Conservation (phyloP, 148 eudicot species). For the Selenicereus undatus region DNA sequence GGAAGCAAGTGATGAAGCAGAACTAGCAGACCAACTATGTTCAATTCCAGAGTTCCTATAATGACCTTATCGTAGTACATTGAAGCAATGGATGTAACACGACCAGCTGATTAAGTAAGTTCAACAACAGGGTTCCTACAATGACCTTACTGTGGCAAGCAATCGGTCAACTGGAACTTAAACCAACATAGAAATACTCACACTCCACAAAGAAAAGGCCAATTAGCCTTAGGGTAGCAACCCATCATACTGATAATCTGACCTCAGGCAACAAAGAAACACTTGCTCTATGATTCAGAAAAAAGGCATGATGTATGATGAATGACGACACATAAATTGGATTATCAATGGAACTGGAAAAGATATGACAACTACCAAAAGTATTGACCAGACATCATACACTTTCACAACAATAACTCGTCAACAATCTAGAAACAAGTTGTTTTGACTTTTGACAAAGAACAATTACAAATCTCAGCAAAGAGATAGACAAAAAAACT, state of each 20-base stretch:
- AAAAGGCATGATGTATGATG: too few relatives aligned
- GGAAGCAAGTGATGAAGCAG: neutral
- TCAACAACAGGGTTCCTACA: too few relatives aligned
- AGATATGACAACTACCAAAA: neutral
- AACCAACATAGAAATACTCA: neutral
- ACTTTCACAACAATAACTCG: neutral
- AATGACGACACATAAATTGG: neutral
- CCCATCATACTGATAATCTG: neutral
- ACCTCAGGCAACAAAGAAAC: neutral
- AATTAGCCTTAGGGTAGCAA: neutral
- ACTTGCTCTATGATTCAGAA: neutral
- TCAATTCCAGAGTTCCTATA: neutral
- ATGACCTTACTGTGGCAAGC: neutral
- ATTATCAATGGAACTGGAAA: neutral
- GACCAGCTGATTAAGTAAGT: too few relatives aligned
- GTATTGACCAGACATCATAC: neutral
- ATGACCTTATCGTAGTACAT: neutral
- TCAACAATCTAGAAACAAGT: neutral
- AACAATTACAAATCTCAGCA: neutral
- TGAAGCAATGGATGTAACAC: too few relatives aligned
- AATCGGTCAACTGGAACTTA: neutral
- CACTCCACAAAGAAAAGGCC: neutral
- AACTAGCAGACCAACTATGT: neutral
- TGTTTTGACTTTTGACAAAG: neutral
- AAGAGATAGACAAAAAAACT: constrained; percentile 24